phyloP scores from a whole-genome alignment of 2,329 filamentous ascomycete genomes.

The Aciculosporium take region DNA sequence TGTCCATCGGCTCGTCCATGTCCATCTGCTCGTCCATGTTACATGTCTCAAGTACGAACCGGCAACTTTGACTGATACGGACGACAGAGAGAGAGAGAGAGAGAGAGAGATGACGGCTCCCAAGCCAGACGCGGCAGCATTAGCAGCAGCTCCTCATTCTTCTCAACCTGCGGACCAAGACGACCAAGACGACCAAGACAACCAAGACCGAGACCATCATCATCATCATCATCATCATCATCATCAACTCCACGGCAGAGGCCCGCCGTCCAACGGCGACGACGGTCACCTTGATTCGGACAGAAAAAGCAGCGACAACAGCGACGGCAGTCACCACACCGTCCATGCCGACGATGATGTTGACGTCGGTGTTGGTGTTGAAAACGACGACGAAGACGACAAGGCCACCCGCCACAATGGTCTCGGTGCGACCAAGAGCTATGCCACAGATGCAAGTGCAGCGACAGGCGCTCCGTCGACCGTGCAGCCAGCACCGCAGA shows the following conservation, averaged over 20 bases:
- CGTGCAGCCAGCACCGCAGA: constrained; percentile 16
- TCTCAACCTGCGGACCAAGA: constrained; percentile 13
- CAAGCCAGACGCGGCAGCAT: too few species aligned
- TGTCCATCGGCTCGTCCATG: too few species aligned
- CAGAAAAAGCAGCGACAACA: neutral
- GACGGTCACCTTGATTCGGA: neutral
- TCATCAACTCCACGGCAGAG: too few species aligned
- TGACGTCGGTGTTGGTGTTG: constrained; percentile 7
- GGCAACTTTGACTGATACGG: too few species aligned
- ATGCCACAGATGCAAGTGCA: constrained; percentile 39
- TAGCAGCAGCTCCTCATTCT: too few species aligned
- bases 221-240: too few species aligned
- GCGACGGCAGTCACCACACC: constrained; percentile 4
- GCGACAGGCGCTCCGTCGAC: constrained; percentile 27
- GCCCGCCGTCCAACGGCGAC: neutral
- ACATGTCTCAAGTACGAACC: too few species aligned
- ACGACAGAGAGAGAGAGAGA: too few species aligned
- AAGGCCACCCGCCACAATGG: neutral
- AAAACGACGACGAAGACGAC: constrained; percentile 4
- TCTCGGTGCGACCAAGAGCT: constrained; percentile 28
- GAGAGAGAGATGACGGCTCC: too few species aligned
- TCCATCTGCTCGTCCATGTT: too few species aligned
- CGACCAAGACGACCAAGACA: neutral
- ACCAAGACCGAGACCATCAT: too few species aligned
- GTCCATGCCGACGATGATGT: constrained; percentile 8